Evolutionary conservation across 2,329 filamentous ascomycete genomes (phyloP).

Genomic region (Claviceps arundinis): DNA sequence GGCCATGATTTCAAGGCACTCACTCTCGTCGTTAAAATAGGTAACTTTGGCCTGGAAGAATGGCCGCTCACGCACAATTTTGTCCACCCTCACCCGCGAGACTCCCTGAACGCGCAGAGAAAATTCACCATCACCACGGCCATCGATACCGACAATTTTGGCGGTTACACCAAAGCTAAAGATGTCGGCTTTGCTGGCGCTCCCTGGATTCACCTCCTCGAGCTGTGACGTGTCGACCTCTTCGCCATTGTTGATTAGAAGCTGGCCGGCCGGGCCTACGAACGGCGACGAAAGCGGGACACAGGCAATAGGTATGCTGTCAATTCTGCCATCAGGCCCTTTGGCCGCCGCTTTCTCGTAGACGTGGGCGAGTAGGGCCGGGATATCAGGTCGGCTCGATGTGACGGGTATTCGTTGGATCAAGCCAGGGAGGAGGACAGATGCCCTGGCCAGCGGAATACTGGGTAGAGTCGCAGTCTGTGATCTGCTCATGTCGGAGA

Average conservation of each 20-base stretch:
- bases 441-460: constrained; percentile 67
- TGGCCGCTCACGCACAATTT: constrained; percentile 55
- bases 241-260: constrained; percentile 54
- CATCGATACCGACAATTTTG: constrained; percentile 67
- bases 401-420: constrained; percentile 74
- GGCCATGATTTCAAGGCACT: constrained; percentile 10
- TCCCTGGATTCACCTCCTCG: constrained; percentile 41
- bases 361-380: constrained; percentile 72
- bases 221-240: constrained; percentile 30
- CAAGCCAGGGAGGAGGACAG: constrained; percentile 74
- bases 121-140: constrained; percentile 61
- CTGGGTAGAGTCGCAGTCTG: constrained; percentile 50
- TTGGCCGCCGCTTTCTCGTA: constrained; percentile 64
- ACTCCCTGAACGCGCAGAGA: constrained; percentile 78
- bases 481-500: constrained; percentile 24
- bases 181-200: constrained; percentile 56
- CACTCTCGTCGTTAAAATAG: constrained; percentile 57
- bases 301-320: constrained; percentile 68
- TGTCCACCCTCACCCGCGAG: constrained; percentile 59
- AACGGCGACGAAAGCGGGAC: constrained; percentile 70
- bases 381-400: constrained; percentile 69
- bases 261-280: constrained; percentile 61
- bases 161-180: constrained; percentile 74
- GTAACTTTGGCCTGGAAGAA: constrained; percentile 76
- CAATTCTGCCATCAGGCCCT: constrained; percentile 48